Percentiles rank a stretch among this genome's conserved stretches.
Conservation (phyloP, 2,329 filamentous ascomycete genomes). For the Fusarium compactum region DNA sequence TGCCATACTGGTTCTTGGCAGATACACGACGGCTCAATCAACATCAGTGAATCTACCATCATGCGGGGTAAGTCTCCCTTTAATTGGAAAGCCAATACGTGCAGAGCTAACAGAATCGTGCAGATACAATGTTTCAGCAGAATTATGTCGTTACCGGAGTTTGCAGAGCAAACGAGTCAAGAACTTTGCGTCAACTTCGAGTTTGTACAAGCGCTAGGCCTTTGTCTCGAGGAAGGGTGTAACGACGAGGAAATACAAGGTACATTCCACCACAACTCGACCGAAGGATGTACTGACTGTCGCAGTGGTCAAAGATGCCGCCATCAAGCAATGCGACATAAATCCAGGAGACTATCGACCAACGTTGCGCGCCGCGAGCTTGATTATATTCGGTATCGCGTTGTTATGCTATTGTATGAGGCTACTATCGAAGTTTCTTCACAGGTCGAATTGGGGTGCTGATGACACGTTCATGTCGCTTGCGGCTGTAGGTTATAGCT, state of each 20-base stretch:
- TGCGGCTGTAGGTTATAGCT: neutral
- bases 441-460: neutral
- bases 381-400: neutral
- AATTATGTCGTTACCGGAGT: neutral
- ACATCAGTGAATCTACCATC: neutral
- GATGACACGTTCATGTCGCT: neutral
- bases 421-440: neutral
- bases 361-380: neutral
- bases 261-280: neutral
- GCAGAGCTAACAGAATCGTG: neutral
- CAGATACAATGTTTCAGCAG: neutral
- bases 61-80: neutral
- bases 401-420: fast-evolving
- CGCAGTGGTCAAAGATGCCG: neutral
- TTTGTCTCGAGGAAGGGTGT: neutral
- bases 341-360: too few species aligned
- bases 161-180: neutral
- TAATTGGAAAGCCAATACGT: neutral
- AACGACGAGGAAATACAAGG: neutral
- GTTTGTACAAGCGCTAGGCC: neutral
- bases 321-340: neutral
- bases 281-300: neutral
- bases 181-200: neutral
- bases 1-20: neutral
- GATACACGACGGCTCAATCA: neutral